Base-by-base conservation (phyloP, 805 yeast species). In the Yarrowia osloensis region DNA sequence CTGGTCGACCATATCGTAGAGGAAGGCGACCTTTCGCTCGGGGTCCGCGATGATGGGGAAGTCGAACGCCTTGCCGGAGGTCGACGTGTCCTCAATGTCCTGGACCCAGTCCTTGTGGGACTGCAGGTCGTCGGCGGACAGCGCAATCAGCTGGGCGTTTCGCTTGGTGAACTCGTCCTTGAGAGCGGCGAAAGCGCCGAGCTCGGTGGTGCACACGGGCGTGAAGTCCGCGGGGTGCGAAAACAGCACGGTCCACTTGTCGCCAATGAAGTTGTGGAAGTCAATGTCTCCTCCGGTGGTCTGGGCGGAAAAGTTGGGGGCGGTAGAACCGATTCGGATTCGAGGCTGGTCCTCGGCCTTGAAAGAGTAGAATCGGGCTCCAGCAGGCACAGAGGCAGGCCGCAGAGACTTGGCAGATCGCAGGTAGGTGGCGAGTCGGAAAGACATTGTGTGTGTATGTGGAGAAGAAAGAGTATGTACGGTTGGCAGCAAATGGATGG, bases 211-310 rank as follows among this genome's bases (percentile, higher is more conserved):
- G 80, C 98, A 92, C 67, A 92, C 97, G 57, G 98, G 98, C 21
- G 98, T 92, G 84, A 91, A 93, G 79, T 92, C 98, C 67, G 92
- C 97, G 70, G 98, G 98, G 79, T 92, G 98, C 28, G 96, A 90
- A 81, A 92, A 92, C 75, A 92, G 82, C 63, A 92, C 87, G 57
- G 88, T 87, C 98, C 98, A 92, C 55, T 88, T 84, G 79, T 89
- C 86, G 59, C 94, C 94, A 73, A 91, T 82, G 82, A 82, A 92
- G 69, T 93, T 88, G 81, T 92, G 96, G 86, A 92, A 92, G 71
- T 90, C 86, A 75, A 92, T 86, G 70, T 85, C 85, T 68, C 98
- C 98, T 70, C 82, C 82, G 68, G 97, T 90, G 67, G 97, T 86
- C 71, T 85, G 86, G 68, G 96, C 94, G 70, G 82, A 81, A 84